These are phyloP conservation scores for Fusarium sacchari DNA, from an alignment of 2,329 filamentous ascomycete species.

Conservation along the genomic window DNA sequence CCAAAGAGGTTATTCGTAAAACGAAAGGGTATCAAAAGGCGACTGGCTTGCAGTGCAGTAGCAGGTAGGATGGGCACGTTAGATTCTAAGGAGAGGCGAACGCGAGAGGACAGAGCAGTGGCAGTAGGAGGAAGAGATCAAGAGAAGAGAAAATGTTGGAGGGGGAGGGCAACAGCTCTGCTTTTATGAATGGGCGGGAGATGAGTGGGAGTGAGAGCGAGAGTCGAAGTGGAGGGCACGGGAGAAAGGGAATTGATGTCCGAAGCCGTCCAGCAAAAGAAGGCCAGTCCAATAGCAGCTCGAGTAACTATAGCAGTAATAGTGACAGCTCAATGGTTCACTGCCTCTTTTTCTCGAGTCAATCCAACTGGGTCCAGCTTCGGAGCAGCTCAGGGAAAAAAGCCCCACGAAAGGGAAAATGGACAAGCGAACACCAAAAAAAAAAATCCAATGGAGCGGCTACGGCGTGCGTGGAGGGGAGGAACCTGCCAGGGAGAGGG, in stretches of 20 bases:
- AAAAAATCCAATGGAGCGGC: conserved; percentile 42
- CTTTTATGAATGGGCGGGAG: conserved; percentile 41
- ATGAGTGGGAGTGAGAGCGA: background rate
- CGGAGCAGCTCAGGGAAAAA: conserved; percentile 24
- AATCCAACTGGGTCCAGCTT: conserved; percentile 38
- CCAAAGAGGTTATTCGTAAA: conserved; percentile 32
- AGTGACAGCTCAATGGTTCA: conserved; percentile 14
- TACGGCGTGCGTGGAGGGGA: conserved; percentile 31
- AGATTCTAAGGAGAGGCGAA: conserved; percentile 37
- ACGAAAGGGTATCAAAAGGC: conserved; percentile 39
- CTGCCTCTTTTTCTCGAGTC: conserved; percentile 28
- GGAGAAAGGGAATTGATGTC: conserved; percentile 31
- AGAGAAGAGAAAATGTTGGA: conserved; percentile 12
- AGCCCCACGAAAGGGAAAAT: conserved; percentile 36
- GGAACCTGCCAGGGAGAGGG: conserved; percentile 23
- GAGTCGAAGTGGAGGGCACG: conserved; percentile 12
- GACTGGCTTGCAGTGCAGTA: conserved; percentile 45
- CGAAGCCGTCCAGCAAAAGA: conserved; percentile 17
- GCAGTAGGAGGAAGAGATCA: conserved; percentile 31
- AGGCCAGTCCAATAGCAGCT: conserved; percentile 26
- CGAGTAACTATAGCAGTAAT: background rate
- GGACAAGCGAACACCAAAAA: conserved; percentile 15
- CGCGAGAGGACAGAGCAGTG: conserved; percentile 38
- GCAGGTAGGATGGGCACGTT: conserved; percentile 26
- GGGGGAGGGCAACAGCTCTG: conserved; percentile 36